Evolutionary conservation across 768 basidiomycete species (phyloP).

Genomic region (Daedalea quercina): DNA sequence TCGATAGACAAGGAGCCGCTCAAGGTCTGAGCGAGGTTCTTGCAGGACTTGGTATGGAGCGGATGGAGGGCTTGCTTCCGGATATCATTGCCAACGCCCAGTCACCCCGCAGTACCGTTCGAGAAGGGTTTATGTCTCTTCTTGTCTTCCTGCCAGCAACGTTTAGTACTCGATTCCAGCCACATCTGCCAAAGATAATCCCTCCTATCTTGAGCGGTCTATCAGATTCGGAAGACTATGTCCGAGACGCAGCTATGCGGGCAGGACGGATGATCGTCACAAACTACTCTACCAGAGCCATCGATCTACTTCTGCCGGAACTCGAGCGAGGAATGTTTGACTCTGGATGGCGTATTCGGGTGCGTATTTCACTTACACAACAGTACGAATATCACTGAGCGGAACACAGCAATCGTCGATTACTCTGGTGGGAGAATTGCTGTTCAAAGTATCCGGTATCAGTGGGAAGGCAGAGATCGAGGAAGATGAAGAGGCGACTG

Average conservation of each 20-base stretch:
- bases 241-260: slow-evolving; percentile 95
- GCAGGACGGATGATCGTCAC: slow-evolving; percentile 98
- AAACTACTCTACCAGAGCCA: slow-evolving; percentile 87
- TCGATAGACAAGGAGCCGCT: slow-evolving; percentile 96
- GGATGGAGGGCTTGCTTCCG: slow-evolving; percentile 88
- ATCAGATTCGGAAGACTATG: slow-evolving; percentile 90
- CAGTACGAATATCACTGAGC: slow-evolving; percentile 2
- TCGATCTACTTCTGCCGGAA: slow-evolving; percentile 90
- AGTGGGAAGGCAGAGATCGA: slow-evolving; percentile 80
- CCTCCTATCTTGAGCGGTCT: slow-evolving; percentile 87
- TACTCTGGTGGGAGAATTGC: slow-evolving; percentile 88
- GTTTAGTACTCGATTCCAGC: slow-evolving; percentile 94
- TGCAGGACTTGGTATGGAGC: slow-evolving; percentile 95
- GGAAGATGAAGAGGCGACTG: slow-evolving; percentile 70
- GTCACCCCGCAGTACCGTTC: slow-evolving; percentile 83
- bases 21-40: slow-evolving; percentile 96
- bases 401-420: slow-evolving; percentile 82
- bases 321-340: slow-evolving; percentile 95
- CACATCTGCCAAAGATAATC: slow-evolving; percentile 92
- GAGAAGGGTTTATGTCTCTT: slow-evolving; percentile 98
- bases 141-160: slow-evolving; percentile 94
- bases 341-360: slow-evolving; percentile 89
- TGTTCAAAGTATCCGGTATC: slow-evolving; percentile 97
- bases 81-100: slow-evolving; percentile 90
- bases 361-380: slow-evolving; percentile 27